A percentile compares a stretch with the other conserved stretches of the same genome.
These are phyloP conservation scores for Fonsecaea multimorphosa DNA, from an alignment of 2,329 filamentous ascomycete genomes.

Conservation along the genomic window DNA sequence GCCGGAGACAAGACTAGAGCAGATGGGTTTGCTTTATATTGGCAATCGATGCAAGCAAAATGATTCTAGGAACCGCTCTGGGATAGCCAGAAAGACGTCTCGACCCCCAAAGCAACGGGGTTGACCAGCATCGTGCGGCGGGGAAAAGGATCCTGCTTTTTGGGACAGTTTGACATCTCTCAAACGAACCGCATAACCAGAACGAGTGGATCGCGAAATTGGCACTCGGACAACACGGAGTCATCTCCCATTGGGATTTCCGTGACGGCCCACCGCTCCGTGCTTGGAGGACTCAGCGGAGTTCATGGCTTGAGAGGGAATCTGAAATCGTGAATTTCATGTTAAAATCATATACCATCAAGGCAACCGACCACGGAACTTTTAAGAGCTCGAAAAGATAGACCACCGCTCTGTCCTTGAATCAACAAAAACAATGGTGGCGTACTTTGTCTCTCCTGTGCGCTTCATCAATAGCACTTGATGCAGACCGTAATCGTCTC, in stretches of 20 bases:
- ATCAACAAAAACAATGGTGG: neutral
- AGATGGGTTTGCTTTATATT: neutral
- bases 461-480: neutral
- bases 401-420: neutral
- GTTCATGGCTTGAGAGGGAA: neutral
- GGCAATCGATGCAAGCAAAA: neutral
- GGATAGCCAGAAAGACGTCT: neutral
- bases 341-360: neutral
- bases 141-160: neutral
- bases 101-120: neutral
- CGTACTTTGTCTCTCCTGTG: neutral
- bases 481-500: neutral
- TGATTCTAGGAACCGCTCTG: neutral
- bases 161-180: neutral
- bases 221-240: neutral
- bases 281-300: neutral
- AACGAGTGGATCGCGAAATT: neutral
- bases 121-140: neutral
- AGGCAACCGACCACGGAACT: neutral
- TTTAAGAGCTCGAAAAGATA: neutral
- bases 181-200: neutral
- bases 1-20: neutral
- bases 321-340: neutral
- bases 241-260: neutral
- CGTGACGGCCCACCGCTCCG: neutral